Evolutionary conservation across 1,284 basidiomycete species (phyloP).

Genomic region (Violaceomyces palustris): DNA sequence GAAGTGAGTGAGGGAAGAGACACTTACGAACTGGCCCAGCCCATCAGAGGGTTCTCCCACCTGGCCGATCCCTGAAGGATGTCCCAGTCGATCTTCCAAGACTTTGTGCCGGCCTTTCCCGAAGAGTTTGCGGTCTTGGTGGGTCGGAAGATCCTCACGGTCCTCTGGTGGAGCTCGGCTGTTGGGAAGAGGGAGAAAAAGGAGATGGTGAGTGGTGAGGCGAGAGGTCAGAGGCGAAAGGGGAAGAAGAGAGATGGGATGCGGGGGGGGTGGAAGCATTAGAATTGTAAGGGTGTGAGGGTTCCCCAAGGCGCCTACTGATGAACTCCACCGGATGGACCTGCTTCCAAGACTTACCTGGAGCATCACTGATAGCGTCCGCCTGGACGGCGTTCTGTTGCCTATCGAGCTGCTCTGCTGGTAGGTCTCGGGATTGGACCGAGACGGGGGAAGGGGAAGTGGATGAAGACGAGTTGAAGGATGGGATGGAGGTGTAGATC

Average conservation of each 20-base stretch:
- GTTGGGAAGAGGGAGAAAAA: no score
- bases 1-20: not conserved
- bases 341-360: constrained; percentile 38
- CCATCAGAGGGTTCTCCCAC: constrained; percentile 99
- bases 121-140: constrained; percentile 94
- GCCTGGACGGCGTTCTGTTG: constrained; percentile 26
- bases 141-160: constrained; percentile 88
- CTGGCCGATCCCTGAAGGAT: constrained; percentile 78
- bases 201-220: no score
- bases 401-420: constrained; percentile 36
- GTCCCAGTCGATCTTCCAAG: constrained; percentile 95
- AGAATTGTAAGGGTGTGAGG: no score
- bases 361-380: constrained; percentile 38
- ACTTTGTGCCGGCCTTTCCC: constrained; percentile 72
- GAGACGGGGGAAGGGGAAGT: constrained; percentile 8
- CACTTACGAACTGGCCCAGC: constrained; percentile 64
- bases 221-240: no score
- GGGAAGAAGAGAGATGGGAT: no score
- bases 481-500: no score
- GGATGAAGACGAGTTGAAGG: no score
- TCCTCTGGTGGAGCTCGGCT: constrained; percentile 79
- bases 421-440: constrained; percentile 25
- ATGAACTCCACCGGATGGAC: no score
- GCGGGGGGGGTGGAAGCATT: no score
- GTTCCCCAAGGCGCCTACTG: no score